Evolutionary conservation across 179 eudicot species (phyloP).

Genomic region (Amaranthus tricolor): DNA sequence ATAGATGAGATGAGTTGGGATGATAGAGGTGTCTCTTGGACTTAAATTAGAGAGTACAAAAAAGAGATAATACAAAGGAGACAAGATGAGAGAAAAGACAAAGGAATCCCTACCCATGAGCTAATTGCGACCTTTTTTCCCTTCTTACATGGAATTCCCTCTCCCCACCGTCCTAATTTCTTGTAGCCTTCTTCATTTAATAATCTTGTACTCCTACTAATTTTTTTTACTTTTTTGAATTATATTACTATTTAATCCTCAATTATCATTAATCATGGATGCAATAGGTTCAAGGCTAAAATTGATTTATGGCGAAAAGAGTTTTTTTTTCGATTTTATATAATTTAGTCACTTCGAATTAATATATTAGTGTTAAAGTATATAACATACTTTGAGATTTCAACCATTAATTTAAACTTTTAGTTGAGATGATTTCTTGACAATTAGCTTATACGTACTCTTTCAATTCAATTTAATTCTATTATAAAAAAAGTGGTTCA

Average conservation of each 20-base stretch:
- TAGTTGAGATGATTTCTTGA: too few relatives aligned
- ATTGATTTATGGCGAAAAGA: too few relatives aligned
- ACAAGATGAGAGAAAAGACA: conserved; percentile 32
- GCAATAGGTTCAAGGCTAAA: not conserved
- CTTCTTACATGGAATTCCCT: conserved; percentile 14
- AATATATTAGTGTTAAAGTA: too few relatives aligned
- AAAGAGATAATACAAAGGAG: conserved; percentile 22
- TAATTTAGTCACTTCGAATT: too few relatives aligned
- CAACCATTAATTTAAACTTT: too few relatives aligned
- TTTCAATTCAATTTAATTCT: too few relatives aligned
- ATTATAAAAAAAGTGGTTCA: too few relatives aligned
- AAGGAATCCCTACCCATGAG: conserved; percentile 26
- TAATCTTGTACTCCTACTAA: not conserved
- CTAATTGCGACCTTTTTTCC: conserved; percentile 11
- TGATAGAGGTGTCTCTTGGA: conserved; percentile 23
- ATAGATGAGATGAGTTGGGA: conserved; percentile 27
- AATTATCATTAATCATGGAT: not conserved
- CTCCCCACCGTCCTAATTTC: not conserved
- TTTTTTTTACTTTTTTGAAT: too few relatives aligned
- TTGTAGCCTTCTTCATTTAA: conserved; percentile 1
- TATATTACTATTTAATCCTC: too few relatives aligned
- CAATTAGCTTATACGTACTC: too few relatives aligned
- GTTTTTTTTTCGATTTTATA: too few relatives aligned
- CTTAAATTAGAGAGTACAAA: conserved; percentile 22
- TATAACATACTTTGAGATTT: too few relatives aligned